Base-by-base conservation (phyloP, 306 rosid genomes). In the Quercus suber region DNA sequence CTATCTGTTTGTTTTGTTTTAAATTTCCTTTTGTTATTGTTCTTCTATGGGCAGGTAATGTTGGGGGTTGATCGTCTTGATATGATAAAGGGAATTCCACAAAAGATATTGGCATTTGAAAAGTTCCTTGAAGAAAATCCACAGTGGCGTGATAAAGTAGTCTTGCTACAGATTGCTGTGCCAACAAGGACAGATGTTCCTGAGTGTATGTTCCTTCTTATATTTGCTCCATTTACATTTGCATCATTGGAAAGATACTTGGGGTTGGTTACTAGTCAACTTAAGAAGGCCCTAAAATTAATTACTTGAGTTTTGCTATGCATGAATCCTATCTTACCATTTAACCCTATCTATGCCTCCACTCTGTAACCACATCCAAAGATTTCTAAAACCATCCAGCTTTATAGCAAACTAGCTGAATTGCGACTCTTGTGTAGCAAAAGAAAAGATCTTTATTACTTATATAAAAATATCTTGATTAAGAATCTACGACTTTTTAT, bases 41-140 rank as follows among this genome's bases (percentile, higher is more conserved):
- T 87, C 74, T 77, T 80, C 73, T 41, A 74, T 89, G 86, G 85
- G 69, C 82, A 95, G 99, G 92, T 95, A 73, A 95, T 95, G 94
- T 70, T 92, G 86, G 99, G 99, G 3, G 96, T 95, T 76, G 97
- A 92, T 85, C 97, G 97, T 79, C 99, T 95, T 70, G 99, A 95
- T 87, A 95, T 92, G 97, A 95, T 95, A 74, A 95, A 95, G 86
- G 99, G 99, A 83, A 92, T 95, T 64, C 98, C 99, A 59, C 99
- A 92, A 67, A 92, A 92, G 81, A 89, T 92, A 71, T 85, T 95
- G 89, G 99, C 99, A 31, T 95, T 95, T 55, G 99, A 95, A 74
- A 90, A 95, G 80, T 95, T 95, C 86, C 93, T 92, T 0, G 99
- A 95, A 88, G 98, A 95, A 83, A 95, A 95, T 83, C 89, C 91